Evolutionary conservation across 495 filamentous ascomycete genomes (phyloP), one percentile per base, ranked within the genome.

Genomic region (Neurospora sp.): DNA sequence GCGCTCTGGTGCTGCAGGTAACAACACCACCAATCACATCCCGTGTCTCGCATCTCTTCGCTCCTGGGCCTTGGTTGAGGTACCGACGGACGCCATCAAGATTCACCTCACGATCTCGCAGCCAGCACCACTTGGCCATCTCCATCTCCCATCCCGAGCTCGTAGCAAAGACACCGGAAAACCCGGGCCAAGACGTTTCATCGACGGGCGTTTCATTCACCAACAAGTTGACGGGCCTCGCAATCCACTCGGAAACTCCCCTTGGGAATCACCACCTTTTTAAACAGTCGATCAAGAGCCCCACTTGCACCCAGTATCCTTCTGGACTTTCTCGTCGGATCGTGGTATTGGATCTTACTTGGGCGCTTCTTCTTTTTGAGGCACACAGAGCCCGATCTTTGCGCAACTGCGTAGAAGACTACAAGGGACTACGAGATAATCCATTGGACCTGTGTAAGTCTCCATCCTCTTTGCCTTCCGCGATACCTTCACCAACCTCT

Each of bases 1-100:
- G 78, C 79, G 79, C 79, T 75, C 74, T 80, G 72, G 69, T 78
- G 76, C 75, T 74, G 77, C 78, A 76, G 75, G 71, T 48, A 71
- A 68, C 22, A 61, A 4, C 72, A 70, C 68, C 35, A 42, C 79
- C 79, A 81, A 81, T 81, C 77, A 79, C 38, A 70, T 59, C 20
- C 69, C 41, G 42, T 70, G 70, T 18, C 70, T 22, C n/a, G 38
- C 31, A 40, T 35, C 38, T 48, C 20, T n/a, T 41, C 69, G 68
- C n/a, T 68, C 73, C 20, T 27, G 20, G n/a, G 20, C 20, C n/a
- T 48, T 20, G 77, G 79, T 79, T 78, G 76, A 77, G 78, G 71
- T 76, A 38, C 65, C 35, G 68, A 48, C 40, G 42, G 70, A 41
- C 73, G 74, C 78, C 75, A 75, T 79, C 73, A 77, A 73, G 75